phyloP scores from a whole-genome alignment of 1,284 basidiomycete species.

The Meira nashicola region DNA sequence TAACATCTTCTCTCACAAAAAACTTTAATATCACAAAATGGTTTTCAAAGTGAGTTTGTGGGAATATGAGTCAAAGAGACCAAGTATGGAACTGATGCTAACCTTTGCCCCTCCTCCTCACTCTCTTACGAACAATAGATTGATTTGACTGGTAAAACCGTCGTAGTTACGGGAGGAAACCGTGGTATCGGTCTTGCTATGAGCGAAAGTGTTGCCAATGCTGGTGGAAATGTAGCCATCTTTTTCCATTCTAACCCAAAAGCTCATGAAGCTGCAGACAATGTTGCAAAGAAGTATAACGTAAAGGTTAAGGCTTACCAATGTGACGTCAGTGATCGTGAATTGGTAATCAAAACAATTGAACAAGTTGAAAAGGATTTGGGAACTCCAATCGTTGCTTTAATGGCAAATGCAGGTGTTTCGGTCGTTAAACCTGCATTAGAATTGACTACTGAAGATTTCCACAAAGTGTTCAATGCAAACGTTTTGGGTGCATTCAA shows the following conservation, averaged over 20 bases:
- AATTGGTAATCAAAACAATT: constrained; percentile 45
- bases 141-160: constrained; percentile 33
- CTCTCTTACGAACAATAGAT: constrained; percentile 14
- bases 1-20: too few relatives aligned
- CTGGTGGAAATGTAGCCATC: constrained; percentile 52
- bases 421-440: constrained; percentile 52
- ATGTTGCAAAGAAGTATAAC: constrained; percentile 47
- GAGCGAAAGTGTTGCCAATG: constrained; percentile 44
- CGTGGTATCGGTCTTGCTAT: constrained; percentile 52
- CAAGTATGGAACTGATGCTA: neutral
- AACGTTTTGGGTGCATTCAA: constrained; percentile 54
- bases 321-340: constrained; percentile 50
- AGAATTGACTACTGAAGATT: constrained; percentile 49
- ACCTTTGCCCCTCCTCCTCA: too few relatives aligned
- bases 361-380: constrained; percentile 45
- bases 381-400: constrained; percentile 42
- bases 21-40: too few relatives aligned
- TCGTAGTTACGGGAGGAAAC: constrained; percentile 59
- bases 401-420: constrained; percentile 50
- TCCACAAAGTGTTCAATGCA: constrained; percentile 51
- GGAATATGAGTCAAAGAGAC: neutral
- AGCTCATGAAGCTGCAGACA: constrained; percentile 45
- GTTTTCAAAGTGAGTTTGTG: too few relatives aligned
- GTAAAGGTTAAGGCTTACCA: constrained; percentile 52
- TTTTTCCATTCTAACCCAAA: constrained; percentile 51